phyloP scores from a whole-genome alignment of 2,329 filamentous ascomycete species.

The Sporothrix humicola region DNA sequence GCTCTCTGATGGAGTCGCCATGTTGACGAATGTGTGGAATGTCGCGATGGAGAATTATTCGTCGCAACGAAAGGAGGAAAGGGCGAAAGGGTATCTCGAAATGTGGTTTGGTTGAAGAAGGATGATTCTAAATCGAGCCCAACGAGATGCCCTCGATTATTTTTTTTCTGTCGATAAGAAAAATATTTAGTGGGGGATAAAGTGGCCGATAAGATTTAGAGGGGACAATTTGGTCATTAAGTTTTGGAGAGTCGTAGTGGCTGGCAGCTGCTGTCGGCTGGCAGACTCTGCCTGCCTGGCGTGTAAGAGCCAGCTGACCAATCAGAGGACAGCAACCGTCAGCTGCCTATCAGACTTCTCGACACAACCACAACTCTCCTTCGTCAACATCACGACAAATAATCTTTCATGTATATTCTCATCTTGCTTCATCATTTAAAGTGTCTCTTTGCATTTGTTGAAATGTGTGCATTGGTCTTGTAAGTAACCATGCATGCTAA shows the following conservation, averaged over 20 bases:
- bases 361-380: neutral
- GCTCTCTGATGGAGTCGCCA: conserved; percentile 16
- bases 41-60: neutral
- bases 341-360: neutral
- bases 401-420: neutral
- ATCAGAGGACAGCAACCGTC: neutral
- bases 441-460: too few relatives aligned
- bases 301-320: neutral
- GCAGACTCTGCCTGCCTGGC: neutral
- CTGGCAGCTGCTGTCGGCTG: conserved; percentile 17
- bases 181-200: conserved; percentile 27
- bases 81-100: neutral
- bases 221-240: neutral
- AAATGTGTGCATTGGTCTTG: too few relatives aligned
- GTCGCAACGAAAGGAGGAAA: neutral
- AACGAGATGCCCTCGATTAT: conserved; percentile 9
- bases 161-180: conserved; percentile 31
- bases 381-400: neutral
- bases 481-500: too few relatives aligned
- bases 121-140: conserved; percentile 17
- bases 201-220: conserved; percentile 11
- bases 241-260: neutral
- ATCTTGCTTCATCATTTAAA: too few relatives aligned
- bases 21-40: neutral
- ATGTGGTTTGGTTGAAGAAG: neutral